These are phyloP conservation scores for Stagonosporopsis cucurbitacearum DNA, from an alignment of 2,329 filamentous ascomycete species.

Conservation along the genomic window DNA sequence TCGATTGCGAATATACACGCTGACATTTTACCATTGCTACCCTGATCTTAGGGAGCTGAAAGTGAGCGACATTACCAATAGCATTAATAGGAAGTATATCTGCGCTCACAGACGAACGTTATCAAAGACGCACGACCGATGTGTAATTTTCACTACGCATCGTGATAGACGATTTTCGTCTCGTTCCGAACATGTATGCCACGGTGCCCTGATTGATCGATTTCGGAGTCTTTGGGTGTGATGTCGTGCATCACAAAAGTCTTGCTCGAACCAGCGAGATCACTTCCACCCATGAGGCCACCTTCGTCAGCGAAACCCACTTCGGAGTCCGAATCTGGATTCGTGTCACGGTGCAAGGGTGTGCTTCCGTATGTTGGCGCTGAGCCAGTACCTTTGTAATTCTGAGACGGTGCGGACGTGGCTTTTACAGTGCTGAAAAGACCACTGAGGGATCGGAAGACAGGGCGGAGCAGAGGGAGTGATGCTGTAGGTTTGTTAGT, in stretches of 20 bases:
- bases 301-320: conserved; percentile 23
- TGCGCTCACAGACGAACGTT: not conserved
- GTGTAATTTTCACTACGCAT: not conserved
- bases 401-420: not conserved
- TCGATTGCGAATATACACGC: not conserved
- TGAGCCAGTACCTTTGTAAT: conserved; percentile 13
- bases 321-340: conserved; percentile 18
- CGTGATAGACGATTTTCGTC: conserved; percentile 17
- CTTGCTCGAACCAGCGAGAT: conserved; percentile 14
- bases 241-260: conserved; percentile 15
- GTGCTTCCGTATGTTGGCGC: conserved; percentile 22
- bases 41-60: too few relatives aligned
- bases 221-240: conserved; percentile 1
- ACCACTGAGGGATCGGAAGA: conserved; percentile 24
- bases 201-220: not conserved
- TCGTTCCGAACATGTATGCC: conserved; percentile 17
- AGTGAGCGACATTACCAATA: not conserved
- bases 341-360: conserved; percentile 3
- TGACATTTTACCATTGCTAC: too few relatives aligned
- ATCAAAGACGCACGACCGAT: not conserved
- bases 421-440: conserved; percentile 19
- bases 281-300: conserved; percentile 6
- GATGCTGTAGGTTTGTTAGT: conserved; percentile 19
- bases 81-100: not conserved
- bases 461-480: conserved; percentile 28